These are phyloP conservation scores for Salvia splendens DNA, from an alignment of 257 asterid genomes.

Conservation along the genomic window DNA sequence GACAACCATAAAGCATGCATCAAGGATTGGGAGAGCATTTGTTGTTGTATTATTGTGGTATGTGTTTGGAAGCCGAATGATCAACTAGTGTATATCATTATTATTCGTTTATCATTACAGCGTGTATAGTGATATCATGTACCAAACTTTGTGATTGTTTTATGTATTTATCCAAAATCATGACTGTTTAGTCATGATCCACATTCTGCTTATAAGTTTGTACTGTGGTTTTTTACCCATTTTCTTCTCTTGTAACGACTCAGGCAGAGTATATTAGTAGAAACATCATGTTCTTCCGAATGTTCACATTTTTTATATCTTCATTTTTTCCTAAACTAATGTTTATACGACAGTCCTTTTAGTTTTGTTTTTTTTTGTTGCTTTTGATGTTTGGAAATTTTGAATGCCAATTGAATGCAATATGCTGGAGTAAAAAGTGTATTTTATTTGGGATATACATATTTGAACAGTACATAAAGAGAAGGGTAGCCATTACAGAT, in stretches of 20 bases:
- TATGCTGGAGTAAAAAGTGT: background rate
- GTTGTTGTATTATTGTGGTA: slow-evolving; percentile 30
- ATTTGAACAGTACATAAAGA: background rate
- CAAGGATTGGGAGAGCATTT: slow-evolving; percentile 13
- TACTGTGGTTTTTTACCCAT: background rate
- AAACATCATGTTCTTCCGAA: background rate
- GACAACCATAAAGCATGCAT: slow-evolving; percentile 42
- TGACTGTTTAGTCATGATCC: background rate
- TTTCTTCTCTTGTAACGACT: background rate
- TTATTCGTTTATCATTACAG: slow-evolving; percentile 32
- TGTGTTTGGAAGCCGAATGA: slow-evolving; percentile 31
- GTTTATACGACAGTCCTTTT: background rate
- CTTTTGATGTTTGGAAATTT: no score
- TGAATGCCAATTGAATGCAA: background rate
- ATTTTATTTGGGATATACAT: background rate
- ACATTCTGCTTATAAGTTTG: background rate
- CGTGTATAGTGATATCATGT: slow-evolving; percentile 30
- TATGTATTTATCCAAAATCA: slow-evolving; percentile 22
- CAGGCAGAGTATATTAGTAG: background rate
- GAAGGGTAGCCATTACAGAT: background rate
- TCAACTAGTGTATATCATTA: slow-evolving; percentile 36
- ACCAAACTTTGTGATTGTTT: slow-evolving; percentile 28
- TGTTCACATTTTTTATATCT: background rate
- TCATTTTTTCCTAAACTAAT: background rate
- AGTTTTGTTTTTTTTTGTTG: no score